phyloP scores from a whole-genome alignment of 768 basidiomycete species.

The Lentinula sp. region DNA sequence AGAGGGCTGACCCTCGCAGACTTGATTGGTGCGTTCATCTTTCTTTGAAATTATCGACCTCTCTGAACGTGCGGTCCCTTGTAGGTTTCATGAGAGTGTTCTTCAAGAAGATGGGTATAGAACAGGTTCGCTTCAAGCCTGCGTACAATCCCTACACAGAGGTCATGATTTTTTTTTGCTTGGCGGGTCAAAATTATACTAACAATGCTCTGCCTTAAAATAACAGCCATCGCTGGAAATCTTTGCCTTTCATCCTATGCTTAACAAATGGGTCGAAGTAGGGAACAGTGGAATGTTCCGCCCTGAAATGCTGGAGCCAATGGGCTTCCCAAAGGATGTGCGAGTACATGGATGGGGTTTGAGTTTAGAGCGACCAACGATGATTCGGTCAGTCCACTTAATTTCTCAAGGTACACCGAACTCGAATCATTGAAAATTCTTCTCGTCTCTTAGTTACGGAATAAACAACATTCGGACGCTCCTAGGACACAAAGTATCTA shows the following conservation, averaged over 20 bases:
- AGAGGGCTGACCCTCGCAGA: slow-evolving; percentile 88
- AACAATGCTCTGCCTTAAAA: slow-evolving; percentile 4
- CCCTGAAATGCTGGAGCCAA: slow-evolving; percentile 98
- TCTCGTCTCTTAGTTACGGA: slow-evolving; percentile 60
- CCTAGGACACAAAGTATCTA: slow-evolving; percentile 94
- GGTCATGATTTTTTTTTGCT: slow-evolving; percentile 30
- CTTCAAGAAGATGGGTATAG: slow-evolving; percentile 97
- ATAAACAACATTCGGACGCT: slow-evolving; percentile 96
- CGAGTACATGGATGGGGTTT: slow-evolving; percentile 98
- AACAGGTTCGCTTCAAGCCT: slow-evolving; percentile 93
- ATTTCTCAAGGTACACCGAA: background rate
- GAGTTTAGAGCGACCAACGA: slow-evolving; percentile 90
- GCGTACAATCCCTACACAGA: slow-evolving; percentile 99
- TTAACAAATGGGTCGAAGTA: slow-evolving; percentile 95
- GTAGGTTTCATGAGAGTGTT: slow-evolving; percentile 97
- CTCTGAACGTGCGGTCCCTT: background rate
- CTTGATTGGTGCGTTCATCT: slow-evolving; percentile 68
- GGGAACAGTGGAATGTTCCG: slow-evolving; percentile 99
- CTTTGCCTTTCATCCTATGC: slow-evolving; percentile 94
- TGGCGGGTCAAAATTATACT: background rate
- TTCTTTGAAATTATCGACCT: background rate
- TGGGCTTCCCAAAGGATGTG: slow-evolving; percentile 96
- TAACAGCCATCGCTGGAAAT: slow-evolving; percentile 93
- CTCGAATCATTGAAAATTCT: background rate
- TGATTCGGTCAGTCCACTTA: slow-evolving; percentile 75